Percentiles rank a stretch among this genome's conserved stretches.
Conservation (phyloP, 192 early-diverging fungal species). For the Phlyctochytrium planicorne region DNA sequence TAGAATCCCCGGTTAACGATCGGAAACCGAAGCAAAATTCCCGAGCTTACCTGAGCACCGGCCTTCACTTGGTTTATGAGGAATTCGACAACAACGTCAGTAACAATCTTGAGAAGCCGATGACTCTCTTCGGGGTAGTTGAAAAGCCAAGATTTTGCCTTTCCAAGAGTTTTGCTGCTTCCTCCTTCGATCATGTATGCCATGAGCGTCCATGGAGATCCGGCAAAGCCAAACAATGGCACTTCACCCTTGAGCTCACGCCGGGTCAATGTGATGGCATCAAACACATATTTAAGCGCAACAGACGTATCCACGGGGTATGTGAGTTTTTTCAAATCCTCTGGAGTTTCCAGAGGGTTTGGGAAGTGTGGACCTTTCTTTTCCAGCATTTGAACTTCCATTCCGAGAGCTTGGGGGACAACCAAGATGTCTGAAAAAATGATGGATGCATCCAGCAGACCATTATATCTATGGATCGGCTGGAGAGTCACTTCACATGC, state of each 20-base stretch:
- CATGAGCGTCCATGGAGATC: conserved; percentile 98
- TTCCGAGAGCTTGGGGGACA: conserved; percentile 93
- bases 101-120: conserved; percentile 73
- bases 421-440: conserved; percentile 99
- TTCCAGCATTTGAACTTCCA: conserved; percentile 91
- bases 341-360: conserved; percentile 69
- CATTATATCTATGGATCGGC: conserved; percentile 89
- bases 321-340: conserved; percentile 66
- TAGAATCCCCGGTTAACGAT: too few species aligned
- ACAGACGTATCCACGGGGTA: conserved; percentile 67
- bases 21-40: not conserved
- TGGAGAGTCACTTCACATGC: conserved; percentile 95
- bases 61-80: conserved; percentile 90
- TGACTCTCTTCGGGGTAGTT: conserved; percentile 73
- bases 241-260: conserved; percentile 78
- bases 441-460: conserved; percentile 91
- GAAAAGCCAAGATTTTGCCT: conserved; percentile 91
- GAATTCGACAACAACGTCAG: conserved; percentile 83
- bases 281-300: conserved; percentile 86
- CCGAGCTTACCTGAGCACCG: conserved; percentile 94
- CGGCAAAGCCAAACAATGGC: conserved; percentile 94
- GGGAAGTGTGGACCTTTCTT: conserved; percentile 91
- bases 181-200: conserved; percentile 99
- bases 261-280: conserved; percentile 92
- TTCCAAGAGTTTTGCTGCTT: conserved; percentile 84